phyloP scores from a whole-genome alignment of 495 filamentous ascomycete species.

The Schizothecium vesticola region DNA sequence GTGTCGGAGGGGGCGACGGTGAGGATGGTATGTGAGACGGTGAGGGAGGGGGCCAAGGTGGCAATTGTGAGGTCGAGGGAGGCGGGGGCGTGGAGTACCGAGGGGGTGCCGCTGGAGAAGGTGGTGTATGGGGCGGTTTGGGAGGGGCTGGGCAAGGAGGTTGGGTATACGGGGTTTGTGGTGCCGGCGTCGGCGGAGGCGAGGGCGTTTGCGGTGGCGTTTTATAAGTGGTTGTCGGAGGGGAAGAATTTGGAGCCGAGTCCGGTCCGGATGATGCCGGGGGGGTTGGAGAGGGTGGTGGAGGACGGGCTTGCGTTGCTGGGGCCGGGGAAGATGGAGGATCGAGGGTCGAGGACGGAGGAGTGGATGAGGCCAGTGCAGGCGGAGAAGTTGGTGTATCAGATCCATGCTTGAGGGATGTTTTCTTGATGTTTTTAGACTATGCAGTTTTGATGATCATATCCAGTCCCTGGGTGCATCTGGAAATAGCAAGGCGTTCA shows the following conservation, averaged over 20 bases:
- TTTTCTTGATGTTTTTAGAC: background rate
- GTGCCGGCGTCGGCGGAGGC: slow-evolving; percentile 15
- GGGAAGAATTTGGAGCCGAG: slow-evolving; percentile 23
- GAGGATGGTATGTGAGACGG: slow-evolving; percentile 8
- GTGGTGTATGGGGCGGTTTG: slow-evolving; percentile 38
- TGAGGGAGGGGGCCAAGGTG: slow-evolving; percentile 14
- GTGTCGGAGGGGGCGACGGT: slow-evolving; percentile 36
- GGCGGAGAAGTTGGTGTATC: slow-evolving; percentile 16
- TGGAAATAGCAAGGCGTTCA: background rate
- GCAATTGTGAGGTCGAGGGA: slow-evolving; percentile 31
- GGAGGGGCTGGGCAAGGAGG: slow-evolving; percentile 38
- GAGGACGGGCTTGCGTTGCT: slow-evolving; percentile 35
- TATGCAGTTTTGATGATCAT: background rate
- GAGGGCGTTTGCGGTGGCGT: slow-evolving; percentile 30
- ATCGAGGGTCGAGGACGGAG: slow-evolving; percentile 17
- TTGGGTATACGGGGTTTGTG: slow-evolving; percentile 22
- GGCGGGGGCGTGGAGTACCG: slow-evolving; percentile 26
- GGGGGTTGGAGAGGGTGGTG: slow-evolving; percentile 33
- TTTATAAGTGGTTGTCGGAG: slow-evolving; percentile 29
- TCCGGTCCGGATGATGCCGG: slow-evolving; percentile 36
- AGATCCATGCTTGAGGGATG: background rate
- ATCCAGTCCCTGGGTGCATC: background rate
- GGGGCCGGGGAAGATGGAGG: slow-evolving; percentile 23
- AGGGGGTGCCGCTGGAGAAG: slow-evolving; percentile 20
- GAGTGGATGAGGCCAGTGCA: slow-evolving; percentile 34